These are phyloP conservation scores for Thymus mandschuricus DNA, from an alignment of 257 asterid species.

Conservation along the genomic window DNA sequence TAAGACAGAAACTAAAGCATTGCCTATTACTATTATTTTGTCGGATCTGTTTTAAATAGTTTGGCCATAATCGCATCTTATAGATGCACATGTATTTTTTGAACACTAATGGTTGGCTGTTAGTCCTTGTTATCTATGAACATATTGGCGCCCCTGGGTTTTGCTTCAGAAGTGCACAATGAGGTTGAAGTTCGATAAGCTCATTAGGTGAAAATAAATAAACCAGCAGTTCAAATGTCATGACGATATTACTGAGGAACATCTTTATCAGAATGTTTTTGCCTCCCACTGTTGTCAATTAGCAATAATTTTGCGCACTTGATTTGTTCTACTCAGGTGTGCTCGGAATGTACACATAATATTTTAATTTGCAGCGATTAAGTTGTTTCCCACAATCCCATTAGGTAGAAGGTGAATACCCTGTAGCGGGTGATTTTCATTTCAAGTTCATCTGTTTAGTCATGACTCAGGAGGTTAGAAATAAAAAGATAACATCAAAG, in stretches of 20 bases:
- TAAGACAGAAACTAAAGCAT: background rate
- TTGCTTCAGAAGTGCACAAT: conserved; percentile 2
- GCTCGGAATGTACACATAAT: background rate
- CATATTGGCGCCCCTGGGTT: too few species aligned
- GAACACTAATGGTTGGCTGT: background rate
- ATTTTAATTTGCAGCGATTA: background rate
- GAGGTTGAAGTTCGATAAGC: conserved; percentile 12
- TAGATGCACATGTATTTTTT: conserved; percentile 5
- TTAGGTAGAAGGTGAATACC: conserved; percentile 20
- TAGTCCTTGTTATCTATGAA: conserved; percentile 20
- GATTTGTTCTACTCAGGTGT: conserved; percentile 7
- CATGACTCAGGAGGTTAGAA: background rate
- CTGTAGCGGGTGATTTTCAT: background rate
- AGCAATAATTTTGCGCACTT: background rate
- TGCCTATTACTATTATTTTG: too few species aligned
- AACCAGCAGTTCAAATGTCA: too few species aligned
- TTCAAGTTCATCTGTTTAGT: background rate
- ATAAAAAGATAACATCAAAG: background rate
- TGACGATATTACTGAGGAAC: too few species aligned
- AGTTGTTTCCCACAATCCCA: background rate
- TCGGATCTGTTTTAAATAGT: too few species aligned
- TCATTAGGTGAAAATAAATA: too few species aligned
- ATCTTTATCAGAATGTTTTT: too few species aligned
- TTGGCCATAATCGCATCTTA: background rate
- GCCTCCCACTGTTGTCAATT: too few species aligned